Base-by-base conservation (phyloP, 2,329 filamentous ascomycete species). In the Monosporascus sp. region DNA sequence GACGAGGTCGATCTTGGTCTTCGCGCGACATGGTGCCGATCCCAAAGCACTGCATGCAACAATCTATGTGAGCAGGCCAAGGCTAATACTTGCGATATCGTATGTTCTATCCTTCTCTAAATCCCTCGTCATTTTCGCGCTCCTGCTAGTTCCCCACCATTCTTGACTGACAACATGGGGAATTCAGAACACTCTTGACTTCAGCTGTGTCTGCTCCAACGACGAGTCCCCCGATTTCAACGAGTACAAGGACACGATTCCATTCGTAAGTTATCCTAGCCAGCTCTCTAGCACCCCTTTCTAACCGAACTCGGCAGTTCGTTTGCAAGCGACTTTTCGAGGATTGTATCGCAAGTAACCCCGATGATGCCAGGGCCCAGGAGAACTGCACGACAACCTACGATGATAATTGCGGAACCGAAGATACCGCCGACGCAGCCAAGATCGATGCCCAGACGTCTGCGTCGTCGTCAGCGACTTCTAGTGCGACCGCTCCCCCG, bases 231-330 rank as follows among this genome's bases (percentile, higher is more conserved):
- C 80, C 16, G 77, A 76, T 54, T 74, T 84, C 46, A 70, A 81
- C 66, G 74, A 77, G 66, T 84, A 81, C 70, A 61, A 57, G 48
- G 74, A 82, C 71, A 81, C 79, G 3, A 69, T 84, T 59, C 66
- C 66, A 24, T 68, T 61, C 61, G 66, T 68, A 63, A 59, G 65
- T 45, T 51, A 38, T 20, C 31, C 24, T 27, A 7, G 31, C 40
- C 27, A 48, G n/a, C 24, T 24, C 8, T 17, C 43, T 37, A 36
- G 3, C 40, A n/a, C 43, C 37, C n/a, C 7, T 22, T 26, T 27
- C 22, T 49, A 48, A 31, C 37, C n/a, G 36, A 45, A 22, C 58
- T 55, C 19, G 46, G 41, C 52, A 77, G 74, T 82, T 78, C 63
- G 75, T 81, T 63, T 84, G 81, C 73, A 26, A 75, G 53, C 55